Evolutionary conservation across 2,329 filamentous ascomycete genomes (phyloP).

Genomic region (Colletotrichum sp.): DNA sequence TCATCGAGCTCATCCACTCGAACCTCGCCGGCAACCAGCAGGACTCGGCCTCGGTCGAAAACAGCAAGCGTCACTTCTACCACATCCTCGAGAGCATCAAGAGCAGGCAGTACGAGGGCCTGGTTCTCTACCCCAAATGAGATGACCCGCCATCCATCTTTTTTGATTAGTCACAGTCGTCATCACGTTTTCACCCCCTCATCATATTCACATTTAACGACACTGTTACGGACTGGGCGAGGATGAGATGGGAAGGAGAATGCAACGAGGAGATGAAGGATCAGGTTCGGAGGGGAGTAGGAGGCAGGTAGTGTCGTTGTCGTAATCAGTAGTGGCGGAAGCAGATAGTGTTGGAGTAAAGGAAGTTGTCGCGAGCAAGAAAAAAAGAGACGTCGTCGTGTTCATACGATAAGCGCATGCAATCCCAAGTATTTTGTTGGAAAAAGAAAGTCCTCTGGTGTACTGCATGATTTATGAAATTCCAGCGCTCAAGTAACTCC

Average conservation of each 20-base stretch:
- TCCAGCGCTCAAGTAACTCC: too few species aligned
- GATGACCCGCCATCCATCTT: background rate
- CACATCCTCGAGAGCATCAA: slow-evolving; percentile 94
- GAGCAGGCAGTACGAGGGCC: slow-evolving; percentile 89
- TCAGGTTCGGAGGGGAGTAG: background rate
- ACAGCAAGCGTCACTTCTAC: slow-evolving; percentile 91
- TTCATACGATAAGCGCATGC: slow-evolving; percentile 21
- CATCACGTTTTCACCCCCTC: background rate
- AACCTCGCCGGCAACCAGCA: slow-evolving; percentile 87
- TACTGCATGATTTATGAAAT: background rate
- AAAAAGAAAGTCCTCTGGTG: too few species aligned
- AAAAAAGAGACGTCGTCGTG: background rate
- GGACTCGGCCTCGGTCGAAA: slow-evolving; percentile 83
- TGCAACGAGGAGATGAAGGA: background rate
- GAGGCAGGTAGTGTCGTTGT: background rate
- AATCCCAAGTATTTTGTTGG: background rate
- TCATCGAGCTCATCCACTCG: slow-evolving; percentile 97
- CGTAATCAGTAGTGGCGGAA: background rate
- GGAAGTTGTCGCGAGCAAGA: background rate
- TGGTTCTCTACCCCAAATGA: slow-evolving; percentile 70
- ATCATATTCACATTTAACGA: background rate
- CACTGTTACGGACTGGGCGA: background rate
- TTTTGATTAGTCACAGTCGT: background rate
- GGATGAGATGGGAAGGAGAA: background rate
- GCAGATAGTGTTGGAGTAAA: background rate